These are phyloP conservation scores for Bipolaris sorokiniana DNA, from an alignment of 2,329 filamentous ascomycete species.

Conservation along the genomic window DNA sequence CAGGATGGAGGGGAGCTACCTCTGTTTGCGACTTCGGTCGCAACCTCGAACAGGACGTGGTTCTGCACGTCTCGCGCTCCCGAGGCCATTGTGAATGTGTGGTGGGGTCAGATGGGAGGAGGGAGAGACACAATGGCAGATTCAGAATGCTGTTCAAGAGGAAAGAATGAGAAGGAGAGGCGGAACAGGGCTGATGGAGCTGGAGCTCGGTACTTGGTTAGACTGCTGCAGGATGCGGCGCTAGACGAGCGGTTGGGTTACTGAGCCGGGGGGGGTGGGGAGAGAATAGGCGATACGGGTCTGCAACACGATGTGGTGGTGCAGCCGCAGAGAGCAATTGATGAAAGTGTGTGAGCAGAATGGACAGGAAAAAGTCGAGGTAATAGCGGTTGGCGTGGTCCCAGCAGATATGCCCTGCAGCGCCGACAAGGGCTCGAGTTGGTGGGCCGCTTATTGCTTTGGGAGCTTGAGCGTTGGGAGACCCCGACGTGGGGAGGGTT, in stretches of 20 bases:
- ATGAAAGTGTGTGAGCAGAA: constrained; percentile 17
- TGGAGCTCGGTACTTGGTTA: constrained; percentile 31
- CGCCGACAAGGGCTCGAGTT: constrained; percentile 1
- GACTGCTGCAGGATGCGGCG: constrained; percentile 36
- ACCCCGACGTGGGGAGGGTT: constrained; percentile 25
- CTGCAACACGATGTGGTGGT: constrained; percentile 23
- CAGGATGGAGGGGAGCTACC: constrained; percentile 60
- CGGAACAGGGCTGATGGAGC: constrained; percentile 25
- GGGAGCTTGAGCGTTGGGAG: constrained; percentile 28
- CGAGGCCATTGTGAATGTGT: constrained; percentile 34
- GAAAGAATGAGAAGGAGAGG: constrained; percentile 16
- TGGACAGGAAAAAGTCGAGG: constrained; percentile 7
- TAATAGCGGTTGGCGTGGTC: background rate
- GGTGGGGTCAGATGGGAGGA: constrained; percentile 7
- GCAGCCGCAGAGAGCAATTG: constrained; percentile 19
- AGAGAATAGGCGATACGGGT: constrained; percentile 26
- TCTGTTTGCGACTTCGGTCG: constrained; percentile 96
- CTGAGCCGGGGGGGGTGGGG: constrained; percentile 9
- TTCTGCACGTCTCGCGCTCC: constrained; percentile 77
- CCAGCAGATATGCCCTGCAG: constrained; percentile 3
- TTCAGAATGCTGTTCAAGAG: constrained; percentile 11
- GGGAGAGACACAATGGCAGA: constrained; percentile 18
- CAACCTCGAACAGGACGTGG: constrained; percentile 94
- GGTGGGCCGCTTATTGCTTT: constrained; percentile 18
- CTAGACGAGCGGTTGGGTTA: constrained; percentile 37